Percentiles rank a stretch among this genome's conserved stretches.
These are phyloP conservation scores for Cylindrodendrum hubeiense DNA, from an alignment of 2,329 filamentous ascomycete species.

Conservation along the genomic window DNA sequence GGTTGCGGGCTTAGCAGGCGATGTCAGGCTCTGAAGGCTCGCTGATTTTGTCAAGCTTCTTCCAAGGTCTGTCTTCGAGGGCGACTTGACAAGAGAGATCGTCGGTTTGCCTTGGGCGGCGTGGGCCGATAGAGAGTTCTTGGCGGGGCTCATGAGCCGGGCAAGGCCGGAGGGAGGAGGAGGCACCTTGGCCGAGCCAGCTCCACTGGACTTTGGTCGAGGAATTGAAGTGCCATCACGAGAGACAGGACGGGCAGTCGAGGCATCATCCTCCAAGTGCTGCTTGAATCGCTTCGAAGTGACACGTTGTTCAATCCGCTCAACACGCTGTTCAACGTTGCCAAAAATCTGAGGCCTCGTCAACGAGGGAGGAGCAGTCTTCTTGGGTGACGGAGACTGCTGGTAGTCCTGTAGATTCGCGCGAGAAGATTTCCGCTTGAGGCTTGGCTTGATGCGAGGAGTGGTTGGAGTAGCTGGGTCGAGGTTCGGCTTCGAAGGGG, in stretches of 20 bases:
- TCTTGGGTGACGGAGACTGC: constrained; percentile 46
- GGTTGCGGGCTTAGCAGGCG: constrained; percentile 48
- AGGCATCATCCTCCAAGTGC: constrained; percentile 75
- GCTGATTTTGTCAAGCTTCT: constrained; percentile 61
- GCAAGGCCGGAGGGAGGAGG: constrained; percentile 63
- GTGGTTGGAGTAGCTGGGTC: constrained; percentile 65
- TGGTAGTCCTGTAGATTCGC: constrained; percentile 46
- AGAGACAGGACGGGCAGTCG: constrained; percentile 72
- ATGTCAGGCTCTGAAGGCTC: constrained; percentile 60
- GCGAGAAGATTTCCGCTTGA: constrained; percentile 45
- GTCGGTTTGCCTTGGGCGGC: constrained; percentile 44
- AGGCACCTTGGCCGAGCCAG: constrained; percentile 45
- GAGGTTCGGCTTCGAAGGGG: constrained; percentile 55
- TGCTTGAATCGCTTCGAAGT: constrained; percentile 80
- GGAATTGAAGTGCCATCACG: constrained; percentile 64
- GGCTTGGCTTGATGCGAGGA: constrained; percentile 52
- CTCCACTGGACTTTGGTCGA: constrained; percentile 54
- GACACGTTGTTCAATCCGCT: constrained; percentile 32
- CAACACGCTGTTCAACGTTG: constrained; percentile 36
- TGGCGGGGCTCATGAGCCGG: constrained; percentile 82
- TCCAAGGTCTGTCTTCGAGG: constrained; percentile 59
- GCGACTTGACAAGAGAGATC: constrained; percentile 51
- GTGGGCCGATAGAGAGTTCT: constrained; percentile 74
- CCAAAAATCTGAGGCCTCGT: constrained; percentile 33
- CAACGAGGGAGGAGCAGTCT: constrained; percentile 34